A percentile compares a stretch with the other conserved stretches of the same genome.
These are phyloP conservation scores for Heliamphora exappendiculata DNA, from an alignment of 148 eudicot genomes.

Conservation along the genomic window DNA sequence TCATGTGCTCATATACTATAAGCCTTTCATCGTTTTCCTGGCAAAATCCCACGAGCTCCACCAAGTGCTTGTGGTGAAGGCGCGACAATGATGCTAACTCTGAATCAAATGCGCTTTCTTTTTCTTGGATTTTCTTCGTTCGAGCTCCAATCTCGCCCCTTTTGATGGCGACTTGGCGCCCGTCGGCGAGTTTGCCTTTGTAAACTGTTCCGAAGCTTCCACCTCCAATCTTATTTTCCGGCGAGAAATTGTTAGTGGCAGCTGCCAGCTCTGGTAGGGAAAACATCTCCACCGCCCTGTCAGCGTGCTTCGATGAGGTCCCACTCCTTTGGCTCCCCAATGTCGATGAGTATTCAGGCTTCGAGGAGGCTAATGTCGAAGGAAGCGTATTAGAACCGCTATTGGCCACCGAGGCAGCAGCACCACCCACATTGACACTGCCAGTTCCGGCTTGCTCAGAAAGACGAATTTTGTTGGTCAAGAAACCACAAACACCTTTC, in stretches of 20 bases:
- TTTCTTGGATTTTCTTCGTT: slow-evolving; percentile 23
- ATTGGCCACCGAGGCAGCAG: slow-evolving; percentile 22
- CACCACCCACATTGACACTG: slow-evolving; percentile 16
- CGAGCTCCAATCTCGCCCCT: slow-evolving; percentile 32
- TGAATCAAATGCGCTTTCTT: slow-evolving; percentile 30
- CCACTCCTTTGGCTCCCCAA: slow-evolving; percentile 37
- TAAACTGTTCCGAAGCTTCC: slow-evolving; percentile 59
- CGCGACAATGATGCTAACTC: slow-evolving; percentile 34
- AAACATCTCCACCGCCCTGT: slow-evolving; percentile 38
- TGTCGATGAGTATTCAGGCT: slow-evolving; percentile 21
- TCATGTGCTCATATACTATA: slow-evolving; percentile 51
- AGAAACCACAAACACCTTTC: slow-evolving; percentile 4
- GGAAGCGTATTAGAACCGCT: slow-evolving; percentile 31
- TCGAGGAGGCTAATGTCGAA: slow-evolving; percentile 38
- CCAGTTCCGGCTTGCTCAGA: slow-evolving; percentile 19
- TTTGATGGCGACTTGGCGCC: slow-evolving; percentile 55
- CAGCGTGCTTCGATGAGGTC: slow-evolving; percentile 36
- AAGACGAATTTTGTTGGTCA: slow-evolving; percentile 1
- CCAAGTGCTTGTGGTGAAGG: slow-evolving; percentile 62
- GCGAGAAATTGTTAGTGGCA: slow-evolving; percentile 40
- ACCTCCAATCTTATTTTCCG: slow-evolving; percentile 44
- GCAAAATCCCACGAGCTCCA: slow-evolving; percentile 51
- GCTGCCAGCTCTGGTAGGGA: slow-evolving; percentile 34
- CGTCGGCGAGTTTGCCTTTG: slow-evolving; percentile 35
- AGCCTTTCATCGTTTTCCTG: slow-evolving; percentile 45